These are phyloP conservation scores for Piromyces finnis DNA, from an alignment of 192 early-diverging fungal genomes.

Conservation along the genomic window DNA sequence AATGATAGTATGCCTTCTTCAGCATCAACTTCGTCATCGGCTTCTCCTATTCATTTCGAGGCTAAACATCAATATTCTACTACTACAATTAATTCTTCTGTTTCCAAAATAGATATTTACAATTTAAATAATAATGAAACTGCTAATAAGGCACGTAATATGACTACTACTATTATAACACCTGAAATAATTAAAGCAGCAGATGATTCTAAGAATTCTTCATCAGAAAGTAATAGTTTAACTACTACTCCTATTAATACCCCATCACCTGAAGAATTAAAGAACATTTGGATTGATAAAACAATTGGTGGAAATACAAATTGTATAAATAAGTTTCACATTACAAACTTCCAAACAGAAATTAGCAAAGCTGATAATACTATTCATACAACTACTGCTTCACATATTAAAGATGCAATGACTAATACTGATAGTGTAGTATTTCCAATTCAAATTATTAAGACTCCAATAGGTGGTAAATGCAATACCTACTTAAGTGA, in stretches of 20 bases:
- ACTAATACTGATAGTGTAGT: neutral
- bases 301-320: neutral
- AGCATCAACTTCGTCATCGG: neutral
- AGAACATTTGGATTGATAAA: neutral
- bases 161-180: neutral
- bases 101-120: neutral
- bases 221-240: neutral
- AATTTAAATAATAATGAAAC: neutral
- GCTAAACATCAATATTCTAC: neutral
- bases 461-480: neutral
- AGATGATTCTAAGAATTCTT: neutral
- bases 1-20: neutral
- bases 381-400: neutral
- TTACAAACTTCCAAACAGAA: neutral
- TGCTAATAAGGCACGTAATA: neutral
- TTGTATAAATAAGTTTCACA: neutral
- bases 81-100: no score
- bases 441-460: neutral
- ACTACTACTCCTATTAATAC: neutral
- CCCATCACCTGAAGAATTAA: neutral
- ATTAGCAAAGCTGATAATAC: neutral
- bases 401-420: neutral
- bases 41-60: neutral
- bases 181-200: neutral
- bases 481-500: neutral